Evolutionary conservation across 305 asterid species (phyloP).

Genomic region (Solanum chacoense): DNA sequence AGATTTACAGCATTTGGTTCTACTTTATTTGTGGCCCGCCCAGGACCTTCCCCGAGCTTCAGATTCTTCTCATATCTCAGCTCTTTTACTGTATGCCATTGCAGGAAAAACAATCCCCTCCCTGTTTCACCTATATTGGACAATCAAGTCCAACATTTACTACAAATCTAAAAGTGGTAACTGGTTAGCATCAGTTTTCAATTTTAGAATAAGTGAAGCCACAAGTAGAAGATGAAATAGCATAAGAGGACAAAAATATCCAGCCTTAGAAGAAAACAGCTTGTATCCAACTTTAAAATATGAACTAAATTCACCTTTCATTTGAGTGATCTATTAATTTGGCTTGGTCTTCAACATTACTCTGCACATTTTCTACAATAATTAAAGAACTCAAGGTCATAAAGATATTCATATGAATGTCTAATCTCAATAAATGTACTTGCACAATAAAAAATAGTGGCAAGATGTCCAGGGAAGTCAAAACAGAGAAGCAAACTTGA

Average conservation of each 20-base stretch:
- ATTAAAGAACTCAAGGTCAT: conserved; percentile 1
- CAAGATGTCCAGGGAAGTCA: not conserved
- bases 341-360: conserved; percentile 24
- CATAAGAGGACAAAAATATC: not conserved
- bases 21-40: not conserved
- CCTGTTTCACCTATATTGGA: not conserved
- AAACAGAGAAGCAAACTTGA: not conserved
- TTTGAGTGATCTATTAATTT: conserved; percentile 19
- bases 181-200: not conserved
- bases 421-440: not conserved
- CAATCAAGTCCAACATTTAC: not conserved
- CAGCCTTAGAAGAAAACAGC: not conserved
- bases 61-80: not conserved
- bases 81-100: not conserved
- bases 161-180: not conserved
- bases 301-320: conserved; percentile 49
- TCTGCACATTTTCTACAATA: conserved; percentile 41
- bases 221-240: not conserved
- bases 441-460: not conserved
- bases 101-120: not conserved
- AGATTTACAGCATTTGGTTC: not conserved
- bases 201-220: not conserved
- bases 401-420: not conserved
- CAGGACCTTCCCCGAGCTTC: not conserved
- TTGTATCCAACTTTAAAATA: not conserved